Conservation (phyloP, 768 basidiomycete species). For the Pholiota microspora region DNA sequence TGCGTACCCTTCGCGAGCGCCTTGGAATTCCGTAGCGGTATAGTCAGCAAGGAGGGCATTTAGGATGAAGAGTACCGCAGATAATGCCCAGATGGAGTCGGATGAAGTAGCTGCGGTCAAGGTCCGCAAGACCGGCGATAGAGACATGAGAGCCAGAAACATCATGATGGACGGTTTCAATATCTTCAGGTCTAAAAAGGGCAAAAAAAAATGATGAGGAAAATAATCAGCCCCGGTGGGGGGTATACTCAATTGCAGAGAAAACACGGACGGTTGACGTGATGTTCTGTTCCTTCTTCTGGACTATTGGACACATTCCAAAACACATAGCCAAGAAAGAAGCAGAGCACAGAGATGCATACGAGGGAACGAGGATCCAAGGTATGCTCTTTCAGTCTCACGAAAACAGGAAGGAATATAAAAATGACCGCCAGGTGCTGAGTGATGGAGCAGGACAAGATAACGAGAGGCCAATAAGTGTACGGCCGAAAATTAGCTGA, state of each 20-base stretch:
- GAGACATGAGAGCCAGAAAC: constrained; percentile 83
- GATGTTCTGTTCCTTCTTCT: constrained; percentile 20
- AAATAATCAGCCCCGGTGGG: no score
- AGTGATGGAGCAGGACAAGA: constrained; percentile 71
- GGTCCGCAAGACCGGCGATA: constrained; percentile 89
- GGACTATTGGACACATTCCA: constrained; percentile 58
- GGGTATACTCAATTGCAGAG: background rate
- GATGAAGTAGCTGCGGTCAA: constrained; percentile 93
- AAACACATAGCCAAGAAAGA: constrained; percentile 54
- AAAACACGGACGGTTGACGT: constrained; percentile 33
- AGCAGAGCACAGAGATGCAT: constrained; percentile 58
- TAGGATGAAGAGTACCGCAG: constrained; percentile 79
- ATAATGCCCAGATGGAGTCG: constrained; percentile 95
- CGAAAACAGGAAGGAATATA: constrained; percentile 80
- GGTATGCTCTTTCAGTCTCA: constrained; percentile 57
- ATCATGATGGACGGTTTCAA: constrained; percentile 84
- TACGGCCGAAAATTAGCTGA: constrained; percentile 81
- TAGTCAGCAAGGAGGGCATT: constrained; percentile 87
- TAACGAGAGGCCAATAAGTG: constrained; percentile 70
- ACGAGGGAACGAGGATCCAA: constrained; percentile 73
- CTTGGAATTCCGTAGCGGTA: constrained; percentile 43
- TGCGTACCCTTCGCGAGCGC: constrained; percentile 58
- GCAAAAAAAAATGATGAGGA: background rate
- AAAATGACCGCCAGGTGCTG: constrained; percentile 83
- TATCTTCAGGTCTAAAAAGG: constrained; percentile 57